Percentiles rank a stretch among this genome's conserved stretches.
Conservation (phyloP, 192 early-diverging fungal species). For the Dissophora globulifera region DNA sequence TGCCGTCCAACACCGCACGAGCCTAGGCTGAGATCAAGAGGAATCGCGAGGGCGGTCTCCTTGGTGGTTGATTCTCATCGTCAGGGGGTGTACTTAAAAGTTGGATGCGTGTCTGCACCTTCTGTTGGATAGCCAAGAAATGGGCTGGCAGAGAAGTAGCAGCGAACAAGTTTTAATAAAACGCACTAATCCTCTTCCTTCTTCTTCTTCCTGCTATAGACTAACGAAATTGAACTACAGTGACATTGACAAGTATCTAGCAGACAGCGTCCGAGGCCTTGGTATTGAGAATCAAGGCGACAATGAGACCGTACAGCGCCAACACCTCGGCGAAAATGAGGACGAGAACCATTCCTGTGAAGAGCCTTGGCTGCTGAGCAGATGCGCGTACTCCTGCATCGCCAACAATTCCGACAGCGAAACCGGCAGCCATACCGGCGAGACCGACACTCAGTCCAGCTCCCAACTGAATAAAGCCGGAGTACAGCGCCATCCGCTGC, state of each 20-base stretch:
- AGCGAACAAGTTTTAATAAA: too few species aligned
- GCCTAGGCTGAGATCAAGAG: too few species aligned
- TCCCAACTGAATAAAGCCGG: slow-evolving; percentile 84
- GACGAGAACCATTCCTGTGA: slow-evolving; percentile 89
- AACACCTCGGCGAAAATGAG: slow-evolving; percentile 92
- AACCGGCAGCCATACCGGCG: slow-evolving; percentile 88
- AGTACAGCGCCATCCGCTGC: slow-evolving; percentile 71
- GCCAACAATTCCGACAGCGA: slow-evolving; percentile 92
- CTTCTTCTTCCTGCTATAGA: too few species aligned
- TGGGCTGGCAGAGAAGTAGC: too few species aligned
- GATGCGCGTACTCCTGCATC: slow-evolving; percentile 88
- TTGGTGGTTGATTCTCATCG: too few species aligned
- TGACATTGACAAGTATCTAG: neutral
- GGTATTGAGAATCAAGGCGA: slow-evolving; percentile 87
- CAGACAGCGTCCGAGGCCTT: slow-evolving; percentile 60
- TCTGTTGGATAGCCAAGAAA: too few species aligned
- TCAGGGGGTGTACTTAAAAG: too few species aligned
- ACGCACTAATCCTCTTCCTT: too few species aligned
- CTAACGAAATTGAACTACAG: too few species aligned
- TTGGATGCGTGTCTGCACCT: too few species aligned
- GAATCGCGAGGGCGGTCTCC: too few species aligned
- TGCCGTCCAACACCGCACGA: too few species aligned
- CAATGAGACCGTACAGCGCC: slow-evolving; percentile 88
- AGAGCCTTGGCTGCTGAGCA: slow-evolving; percentile 82
- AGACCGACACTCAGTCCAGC: slow-evolving; percentile 86